Evolutionary conservation across 169 alveolate species (phyloP).

Genomic region (Perkinsus marinus): DNA sequence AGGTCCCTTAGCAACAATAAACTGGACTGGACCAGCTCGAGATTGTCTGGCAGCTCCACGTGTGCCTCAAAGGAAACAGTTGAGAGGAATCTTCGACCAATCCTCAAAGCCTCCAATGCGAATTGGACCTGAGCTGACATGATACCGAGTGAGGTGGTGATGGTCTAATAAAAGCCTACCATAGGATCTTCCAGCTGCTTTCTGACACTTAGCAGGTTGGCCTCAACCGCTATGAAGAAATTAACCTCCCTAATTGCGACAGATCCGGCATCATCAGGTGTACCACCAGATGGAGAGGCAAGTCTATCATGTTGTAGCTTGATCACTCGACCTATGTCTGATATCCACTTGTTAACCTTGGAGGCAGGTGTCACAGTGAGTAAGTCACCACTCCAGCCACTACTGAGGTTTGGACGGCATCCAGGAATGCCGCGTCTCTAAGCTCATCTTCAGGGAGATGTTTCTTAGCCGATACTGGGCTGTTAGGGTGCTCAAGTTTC

Average conservation of each 20-base stretch:
- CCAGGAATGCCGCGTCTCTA: neutral
- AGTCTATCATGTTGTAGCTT: neutral
- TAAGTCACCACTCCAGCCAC: neutral
- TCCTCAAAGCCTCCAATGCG: constrained; percentile 67
- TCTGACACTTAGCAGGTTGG: constrained; percentile 17
- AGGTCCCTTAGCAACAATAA: constrained; percentile 46
- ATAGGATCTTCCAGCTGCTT: constrained; percentile 28
- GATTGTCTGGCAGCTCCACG: constrained; percentile 46
- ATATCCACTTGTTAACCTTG: neutral
- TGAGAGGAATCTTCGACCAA: constrained; percentile 70
- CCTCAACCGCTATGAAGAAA: constrained; percentile 38
- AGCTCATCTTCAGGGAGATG: neutral
- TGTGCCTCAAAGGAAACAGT: constrained; percentile 84
- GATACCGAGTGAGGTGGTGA: neutral
- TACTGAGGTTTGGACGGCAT: neutral
- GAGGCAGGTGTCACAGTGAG: neutral
- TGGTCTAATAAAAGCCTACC: neutral
- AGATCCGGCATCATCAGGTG: neutral
- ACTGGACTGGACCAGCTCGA: neutral
- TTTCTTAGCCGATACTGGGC: neutral
- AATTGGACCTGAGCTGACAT: constrained; percentile 60
- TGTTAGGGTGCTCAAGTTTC: neutral
- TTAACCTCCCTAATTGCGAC: constrained; percentile 33
- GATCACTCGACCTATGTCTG: neutral
- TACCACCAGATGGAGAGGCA: neutral